Conservation (phyloP, 108 stramenopile species). For the Discostella stelligeroides region DNA sequence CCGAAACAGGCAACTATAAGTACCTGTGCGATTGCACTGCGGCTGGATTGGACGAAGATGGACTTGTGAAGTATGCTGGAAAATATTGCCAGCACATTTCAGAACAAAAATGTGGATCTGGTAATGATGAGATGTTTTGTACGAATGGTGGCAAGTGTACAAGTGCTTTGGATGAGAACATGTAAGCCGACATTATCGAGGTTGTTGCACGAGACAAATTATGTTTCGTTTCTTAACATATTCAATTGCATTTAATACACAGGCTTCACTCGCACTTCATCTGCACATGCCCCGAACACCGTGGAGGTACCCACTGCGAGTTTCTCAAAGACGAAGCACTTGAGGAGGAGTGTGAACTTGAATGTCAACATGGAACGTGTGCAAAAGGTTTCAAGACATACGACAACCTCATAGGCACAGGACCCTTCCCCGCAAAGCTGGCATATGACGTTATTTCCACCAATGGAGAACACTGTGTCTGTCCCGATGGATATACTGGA, state of each 20-base stretch:
- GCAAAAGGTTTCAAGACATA: slow-evolving; percentile 45
- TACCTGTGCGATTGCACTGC: slow-evolving; percentile 42
- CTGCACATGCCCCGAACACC: slow-evolving; percentile 28
- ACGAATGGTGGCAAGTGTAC: slow-evolving; percentile 42
- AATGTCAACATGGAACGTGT: slow-evolving; percentile 36
- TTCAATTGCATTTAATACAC: background rate
- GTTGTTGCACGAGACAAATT: too few species aligned
- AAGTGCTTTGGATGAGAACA: slow-evolving; percentile 3
- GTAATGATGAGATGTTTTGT: slow-evolving; percentile 44
- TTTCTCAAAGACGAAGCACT: slow-evolving; percentile 21
- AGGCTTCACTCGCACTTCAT: slow-evolving; percentile 11
- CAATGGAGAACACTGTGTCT: slow-evolving; percentile 44
- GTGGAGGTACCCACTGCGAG: slow-evolving; percentile 42
- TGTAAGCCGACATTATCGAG: slow-evolving; percentile 2
- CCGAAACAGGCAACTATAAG: slow-evolving; percentile 14
- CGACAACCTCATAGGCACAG: slow-evolving; percentile 29
- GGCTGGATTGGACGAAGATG: slow-evolving; percentile 6
- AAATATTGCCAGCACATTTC: slow-evolving; percentile 43
- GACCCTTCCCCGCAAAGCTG: slow-evolving; percentile 31
- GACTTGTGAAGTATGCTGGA: slow-evolving; percentile 22
- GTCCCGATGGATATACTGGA: slow-evolving; percentile 42
- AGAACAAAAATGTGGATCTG: slow-evolving; percentile 17
- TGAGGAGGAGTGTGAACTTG: slow-evolving; percentile 16
- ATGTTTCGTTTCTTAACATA: background rate
- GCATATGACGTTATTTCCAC: slow-evolving; percentile 32